Evolutionary conservation across 2,329 filamentous ascomycete genomes (phyloP), one percentile per base, ranked within the genome.

Genomic region (Aspergillus texensis): DNA sequence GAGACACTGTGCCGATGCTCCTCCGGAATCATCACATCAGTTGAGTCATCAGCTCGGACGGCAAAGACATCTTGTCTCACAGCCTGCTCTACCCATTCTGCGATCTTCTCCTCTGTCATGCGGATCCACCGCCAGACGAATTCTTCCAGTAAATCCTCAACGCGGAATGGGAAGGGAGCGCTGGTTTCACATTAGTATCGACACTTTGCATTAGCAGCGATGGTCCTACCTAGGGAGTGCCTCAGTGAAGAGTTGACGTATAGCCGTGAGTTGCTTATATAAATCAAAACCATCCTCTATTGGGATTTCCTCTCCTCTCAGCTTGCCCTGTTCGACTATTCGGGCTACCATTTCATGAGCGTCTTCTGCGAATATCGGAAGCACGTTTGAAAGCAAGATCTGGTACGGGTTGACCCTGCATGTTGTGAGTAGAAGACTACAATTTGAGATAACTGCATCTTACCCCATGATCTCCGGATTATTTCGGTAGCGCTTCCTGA

Each of bases 121-220:
- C 86, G 85, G 66, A 99, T 92, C 94, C 94, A 99, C 63, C 93
- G 89, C 94, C 94, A 98, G 6, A 98, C 95, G 76, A 98, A 99
- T 41, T 92, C 90, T 65, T 94, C 91, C 21, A 99, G 84, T 19
- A 96, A 82, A 48, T 89, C 87, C 78, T 99, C 95, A 50, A 99
- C 86, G 68, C 93, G 89, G 76, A 98, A 97, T 5, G 89, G 89
- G 76, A 98, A 99, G 1, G 88, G 86, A 43, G 63, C 60, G 39
- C 64, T 88, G 82, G 10, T 30, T 75, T 76, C 16, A 30, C 36
- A 62, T 72, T 61, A 74, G 67, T 45, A 58, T 46, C 45, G 24
- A 2, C 21, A 50, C 9, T 57, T 21, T 2, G 28, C 28, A 57
- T 30, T 10, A 14, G 16, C 1, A 30, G 14, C 6, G n/a, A 21